phyloP scores from a whole-genome alignment of 75 land plant species.

The Pinus tabuliformis region DNA sequence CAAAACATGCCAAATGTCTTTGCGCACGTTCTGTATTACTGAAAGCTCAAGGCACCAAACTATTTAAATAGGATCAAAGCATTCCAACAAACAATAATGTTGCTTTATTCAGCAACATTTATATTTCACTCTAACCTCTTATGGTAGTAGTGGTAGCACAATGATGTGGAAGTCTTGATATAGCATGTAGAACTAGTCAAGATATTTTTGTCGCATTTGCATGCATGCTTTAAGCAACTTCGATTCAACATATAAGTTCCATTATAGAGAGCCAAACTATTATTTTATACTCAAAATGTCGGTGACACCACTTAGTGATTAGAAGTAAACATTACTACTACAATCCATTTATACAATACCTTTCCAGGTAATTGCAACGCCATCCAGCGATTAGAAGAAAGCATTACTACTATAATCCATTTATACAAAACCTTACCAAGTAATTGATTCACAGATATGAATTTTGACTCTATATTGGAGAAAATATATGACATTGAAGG shows the following conservation, averaged over 20 bases:
- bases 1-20: not conserved
- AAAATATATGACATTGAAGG: no score
- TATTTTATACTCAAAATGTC: no score
- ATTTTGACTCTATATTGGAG: no score
- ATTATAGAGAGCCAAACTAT: not conserved
- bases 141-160: constrained; percentile 80
- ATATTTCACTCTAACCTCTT: constrained; percentile 55
- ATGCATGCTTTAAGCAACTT: constrained; percentile 81
- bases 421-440: no score
- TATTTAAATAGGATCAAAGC: not conserved
- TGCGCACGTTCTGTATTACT: not conserved
- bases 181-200: constrained; percentile 81
- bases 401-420: no score
- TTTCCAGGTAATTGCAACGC: constrained; percentile 13
- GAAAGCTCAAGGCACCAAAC: constrained; percentile 3
- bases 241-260: constrained; percentile 47
- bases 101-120: not conserved
- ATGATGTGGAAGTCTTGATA: constrained; percentile 95
- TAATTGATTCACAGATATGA: no score
- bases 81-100: not conserved
- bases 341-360: no score
- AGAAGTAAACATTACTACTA: no score
- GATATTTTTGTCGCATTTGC: constrained; percentile 89
- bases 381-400: no score
- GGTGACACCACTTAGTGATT: no score